A percentile compares a stretch with the other conserved stretches of the same genome.
phyloP scores from a whole-genome alignment of 2,329 filamentous ascomycete species.

The Sarocladium kiliense region DNA sequence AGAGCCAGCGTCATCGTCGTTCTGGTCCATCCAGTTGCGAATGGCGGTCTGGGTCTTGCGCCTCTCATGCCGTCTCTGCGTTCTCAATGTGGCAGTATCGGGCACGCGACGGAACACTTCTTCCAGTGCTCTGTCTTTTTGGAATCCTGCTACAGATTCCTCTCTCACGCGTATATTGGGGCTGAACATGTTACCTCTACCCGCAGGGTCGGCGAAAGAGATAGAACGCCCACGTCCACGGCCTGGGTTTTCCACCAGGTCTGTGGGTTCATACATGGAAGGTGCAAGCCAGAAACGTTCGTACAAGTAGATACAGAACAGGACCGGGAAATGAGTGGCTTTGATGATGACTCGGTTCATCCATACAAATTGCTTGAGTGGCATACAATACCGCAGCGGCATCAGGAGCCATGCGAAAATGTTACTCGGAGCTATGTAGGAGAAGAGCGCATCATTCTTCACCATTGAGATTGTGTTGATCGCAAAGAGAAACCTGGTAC shows the following conservation, averaged over 20 bases:
- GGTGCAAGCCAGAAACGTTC: constrained; percentile 74
- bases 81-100: constrained; percentile 55
- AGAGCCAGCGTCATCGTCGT: constrained; percentile 45
- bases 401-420: constrained; percentile 86
- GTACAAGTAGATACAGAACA: constrained; percentile 83
- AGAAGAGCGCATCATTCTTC: constrained; percentile 95
- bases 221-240: constrained; percentile 44
- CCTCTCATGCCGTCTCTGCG: constrained; percentile 56
- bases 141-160: constrained; percentile 81
- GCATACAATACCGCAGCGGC: constrained; percentile 74
- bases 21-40: constrained; percentile 82
- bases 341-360: constrained; percentile 92
- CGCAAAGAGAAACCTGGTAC: constrained; percentile 71
- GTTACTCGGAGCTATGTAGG: constrained; percentile 87
- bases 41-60: constrained; percentile 77
- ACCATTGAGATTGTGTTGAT: constrained; percentile 98
- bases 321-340: constrained; percentile 77
- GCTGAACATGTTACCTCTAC: constrained; percentile 63
- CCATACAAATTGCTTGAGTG: constrained; percentile 75
- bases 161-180: constrained; percentile 69
- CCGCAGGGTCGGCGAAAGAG: constrained; percentile 52
- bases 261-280: constrained; percentile 74
- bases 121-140: constrained; percentile 84
- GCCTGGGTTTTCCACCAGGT: constrained; percentile 71
- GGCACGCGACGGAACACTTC: constrained; percentile 81